Conservation (phyloP, 2,329 filamentous ascomycete species). For the Epichloe baconii region DNA sequence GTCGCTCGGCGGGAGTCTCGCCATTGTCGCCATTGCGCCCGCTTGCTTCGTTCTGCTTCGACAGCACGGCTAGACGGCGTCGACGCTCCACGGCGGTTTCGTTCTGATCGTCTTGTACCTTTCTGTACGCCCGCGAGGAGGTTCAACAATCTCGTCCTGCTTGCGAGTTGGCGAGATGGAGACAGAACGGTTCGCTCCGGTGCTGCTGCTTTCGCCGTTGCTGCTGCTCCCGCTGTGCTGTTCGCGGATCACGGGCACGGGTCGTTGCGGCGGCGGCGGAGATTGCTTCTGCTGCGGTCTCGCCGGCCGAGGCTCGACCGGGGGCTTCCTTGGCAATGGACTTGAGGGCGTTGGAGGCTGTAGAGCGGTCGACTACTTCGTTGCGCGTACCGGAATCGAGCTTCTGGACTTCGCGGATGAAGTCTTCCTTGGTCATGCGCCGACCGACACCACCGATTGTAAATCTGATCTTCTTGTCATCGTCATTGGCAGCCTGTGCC, state of each 20-base stretch:
- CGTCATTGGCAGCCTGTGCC: conserved; percentile 28
- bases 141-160: neutral
- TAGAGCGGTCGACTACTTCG: conserved; percentile 39
- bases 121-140: conserved; percentile 1
- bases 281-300: neutral
- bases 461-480: conserved; percentile 63
- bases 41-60: conserved; percentile 23
- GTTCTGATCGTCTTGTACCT: conserved; percentile 16
- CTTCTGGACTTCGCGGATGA: conserved; percentile 59
- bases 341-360: conserved; percentile 35
- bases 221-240: conserved; percentile 7
- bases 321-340: conserved; percentile 31
- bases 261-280: neutral
- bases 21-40: conserved; percentile 19
- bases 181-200: conserved; percentile 7
- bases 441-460: conserved; percentile 60
- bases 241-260: conserved; percentile 11
- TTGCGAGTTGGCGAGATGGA: conserved; percentile 10
- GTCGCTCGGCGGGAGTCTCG: conserved; percentile 63
- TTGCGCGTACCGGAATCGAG: conserved; percentile 53
- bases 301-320: conserved; percentile 5
- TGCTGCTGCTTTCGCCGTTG: conserved; percentile 9
- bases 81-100: conserved; percentile 61
- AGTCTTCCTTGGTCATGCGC: conserved; percentile 70
- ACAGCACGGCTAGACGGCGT: conserved; percentile 45